These are phyloP conservation scores for Thalassiosira profunda DNA, from an alignment of 108 stramenopile species.

Conservation along the genomic window DNA sequence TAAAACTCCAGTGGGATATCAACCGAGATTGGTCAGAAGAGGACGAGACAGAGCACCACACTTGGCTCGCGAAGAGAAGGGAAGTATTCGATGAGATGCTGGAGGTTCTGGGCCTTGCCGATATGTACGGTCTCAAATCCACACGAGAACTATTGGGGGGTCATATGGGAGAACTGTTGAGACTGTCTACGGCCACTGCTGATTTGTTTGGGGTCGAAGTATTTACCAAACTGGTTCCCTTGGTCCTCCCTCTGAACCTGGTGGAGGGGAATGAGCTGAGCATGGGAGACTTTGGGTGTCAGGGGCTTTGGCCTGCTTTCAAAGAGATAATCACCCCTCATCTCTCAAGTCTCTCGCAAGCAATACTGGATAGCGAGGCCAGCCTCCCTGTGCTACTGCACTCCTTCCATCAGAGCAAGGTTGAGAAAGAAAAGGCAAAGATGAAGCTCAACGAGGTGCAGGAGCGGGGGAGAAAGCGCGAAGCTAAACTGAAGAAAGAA, in stretches of 20 bases:
- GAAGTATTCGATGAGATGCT: background rate
- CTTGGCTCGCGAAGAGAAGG: no score
- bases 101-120: constrained; percentile 2
- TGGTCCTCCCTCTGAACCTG: constrained; percentile 1
- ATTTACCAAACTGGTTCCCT: background rate
- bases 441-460: no score
- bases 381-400: constrained; percentile 9
- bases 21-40: no score
- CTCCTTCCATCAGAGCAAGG: no score
- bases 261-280: background rate
- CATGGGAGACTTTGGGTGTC: background rate
- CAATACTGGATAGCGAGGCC: background rate
- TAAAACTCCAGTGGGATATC: no score
- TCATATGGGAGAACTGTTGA: background rate
- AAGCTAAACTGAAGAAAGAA: no score
- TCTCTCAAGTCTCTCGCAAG: background rate
- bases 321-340: background rate
- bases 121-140: background rate
- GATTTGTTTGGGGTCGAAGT: constrained; percentile 4
- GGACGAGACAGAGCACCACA: no score
- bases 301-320: background rate
- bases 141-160: background rate
- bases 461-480: no score
- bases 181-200: background rate
- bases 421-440: no score